Evolutionary conservation across 495 filamentous ascomycete genomes (phyloP), one percentile per base, ranked within the genome.

Genomic region (Penicillium macrosclerotiorum): DNA sequence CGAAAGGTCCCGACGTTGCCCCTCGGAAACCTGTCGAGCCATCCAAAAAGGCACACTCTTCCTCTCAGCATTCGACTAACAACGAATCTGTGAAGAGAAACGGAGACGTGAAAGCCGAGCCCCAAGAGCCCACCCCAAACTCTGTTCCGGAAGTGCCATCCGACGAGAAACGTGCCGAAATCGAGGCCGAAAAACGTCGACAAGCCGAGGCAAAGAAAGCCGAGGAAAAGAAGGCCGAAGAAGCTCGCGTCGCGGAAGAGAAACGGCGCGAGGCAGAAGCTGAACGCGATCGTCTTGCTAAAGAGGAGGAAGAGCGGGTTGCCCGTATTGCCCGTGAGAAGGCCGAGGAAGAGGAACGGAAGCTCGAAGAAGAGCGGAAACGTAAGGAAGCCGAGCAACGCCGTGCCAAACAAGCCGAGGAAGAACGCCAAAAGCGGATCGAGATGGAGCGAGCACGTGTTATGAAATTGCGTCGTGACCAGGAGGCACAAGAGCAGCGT

Each of bases 401-500:
- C 67, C 52, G 74, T 29, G 68, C 68, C 37, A 80, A 73, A 40
- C 74, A 74, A 65, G 71, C 68, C 14, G 77, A 77, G 56, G 80
- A 76, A 51, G 81, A 76, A 47, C 73, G 68, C 22, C 68, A 71
- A 43, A 75, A 80, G 51, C 64, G 70, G 4, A 53, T 72, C 9
- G 81, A 85, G 52, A 63, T 74, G 60, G 82, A 86, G 65, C 79
- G 83, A 8, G 58, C 67, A 47, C 71, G 72, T 9, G 62, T 74
- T 11, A 65, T 69, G 20, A 71, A 69, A 43, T 53, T 74, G 38
- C 75, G 75, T 23, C 68, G 68, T 23, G 76, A 78, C 26, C 71
- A 71, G 24, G 73, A 79, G 52, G 75, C 78, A 44, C 72, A 73
- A 47, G 79, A 84, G 54, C 70, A 69, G 42, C 76, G 72, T 30